Percentiles rank a stretch among this genome's conserved stretches.
Conservation (phyloP, 345 rosid genomes). For the Ceriops decandra region DNA sequence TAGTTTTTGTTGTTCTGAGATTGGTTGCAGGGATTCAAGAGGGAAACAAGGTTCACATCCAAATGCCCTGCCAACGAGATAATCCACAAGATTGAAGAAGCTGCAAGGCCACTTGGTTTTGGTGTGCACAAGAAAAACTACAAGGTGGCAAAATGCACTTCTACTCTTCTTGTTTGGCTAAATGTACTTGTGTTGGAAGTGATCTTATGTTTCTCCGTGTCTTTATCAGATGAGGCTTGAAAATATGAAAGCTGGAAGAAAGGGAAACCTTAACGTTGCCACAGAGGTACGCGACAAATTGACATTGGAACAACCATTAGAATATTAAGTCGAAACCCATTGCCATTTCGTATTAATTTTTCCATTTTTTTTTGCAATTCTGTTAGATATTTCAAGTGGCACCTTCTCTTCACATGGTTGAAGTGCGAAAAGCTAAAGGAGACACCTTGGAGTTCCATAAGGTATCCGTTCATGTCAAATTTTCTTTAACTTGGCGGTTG, state of each 20-base stretch:
- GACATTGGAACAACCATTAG: not conserved
- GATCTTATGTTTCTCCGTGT: conserved; percentile 3
- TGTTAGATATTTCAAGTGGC: conserved; percentile 88
- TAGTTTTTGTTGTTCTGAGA: not conserved
- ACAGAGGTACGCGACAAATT: conserved; percentile 57
- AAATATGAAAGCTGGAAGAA: conserved; percentile 85
- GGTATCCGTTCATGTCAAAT: conserved; percentile 32
- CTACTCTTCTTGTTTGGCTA: not conserved
- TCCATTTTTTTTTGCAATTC: conserved; percentile 15
- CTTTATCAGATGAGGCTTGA: conserved; percentile 77
- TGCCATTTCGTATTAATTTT: not conserved
- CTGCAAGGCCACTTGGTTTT: conserved; percentile 90
- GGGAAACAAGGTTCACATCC: conserved; percentile 87
- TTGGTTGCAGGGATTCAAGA: conserved; percentile 59
- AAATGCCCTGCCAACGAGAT: conserved; percentile 81
- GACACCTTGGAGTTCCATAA: conserved; percentile 91
- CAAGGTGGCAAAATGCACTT: conserved; percentile 43
- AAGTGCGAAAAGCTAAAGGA: conserved; percentile 92
- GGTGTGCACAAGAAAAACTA: conserved; percentile 89
- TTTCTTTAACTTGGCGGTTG: not conserved
- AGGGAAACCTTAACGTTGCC: conserved; percentile 84
- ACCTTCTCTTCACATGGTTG: conserved; percentile 92
- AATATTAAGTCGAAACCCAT: not conserved
- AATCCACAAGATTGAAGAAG: conserved; percentile 79
- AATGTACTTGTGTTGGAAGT: not conserved